These are phyloP conservation scores for Chernovozyma aurita DNA, from an alignment of 1,139 yeast species.

Conservation along the genomic window DNA sequence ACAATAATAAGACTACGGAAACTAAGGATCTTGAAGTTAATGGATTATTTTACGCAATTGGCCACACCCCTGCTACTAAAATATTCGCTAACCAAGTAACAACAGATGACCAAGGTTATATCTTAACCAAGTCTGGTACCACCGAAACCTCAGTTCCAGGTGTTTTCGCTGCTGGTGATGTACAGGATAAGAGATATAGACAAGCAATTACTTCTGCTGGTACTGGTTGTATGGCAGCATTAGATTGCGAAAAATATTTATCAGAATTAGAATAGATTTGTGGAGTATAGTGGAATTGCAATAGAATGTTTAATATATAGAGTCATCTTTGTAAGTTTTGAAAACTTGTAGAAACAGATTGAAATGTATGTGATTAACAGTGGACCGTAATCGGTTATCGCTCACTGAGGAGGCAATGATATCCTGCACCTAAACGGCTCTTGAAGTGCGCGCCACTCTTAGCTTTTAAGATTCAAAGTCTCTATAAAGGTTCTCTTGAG, in stretches of 20 bases:
- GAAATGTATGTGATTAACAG: too few relatives aligned
- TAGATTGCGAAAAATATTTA: slow-evolving; percentile 84
- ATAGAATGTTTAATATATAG: too few relatives aligned
- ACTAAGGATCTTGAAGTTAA: slow-evolving; percentile 67
- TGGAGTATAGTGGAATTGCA: too few relatives aligned
- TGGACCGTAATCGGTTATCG: too few relatives aligned
- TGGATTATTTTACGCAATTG: slow-evolving; percentile 97
- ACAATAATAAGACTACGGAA: slow-evolving; percentile 71
- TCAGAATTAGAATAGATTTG: slow-evolving; percentile 52
- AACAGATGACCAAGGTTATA: slow-evolving; percentile 83
- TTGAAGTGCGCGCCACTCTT: too few relatives aligned
- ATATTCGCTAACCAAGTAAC: slow-evolving; percentile 72
- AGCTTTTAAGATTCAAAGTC: too few relatives aligned
- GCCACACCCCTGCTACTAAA: slow-evolving; percentile 92
- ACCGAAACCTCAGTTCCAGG: slow-evolving; percentile 85
- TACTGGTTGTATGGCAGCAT: slow-evolving; percentile 99
- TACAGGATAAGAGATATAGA: slow-evolving; percentile 93
- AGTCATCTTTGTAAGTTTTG: too few relatives aligned
- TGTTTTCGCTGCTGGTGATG: slow-evolving; percentile 98
- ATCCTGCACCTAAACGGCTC: too few relatives aligned
- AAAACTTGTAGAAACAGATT: too few relatives aligned
- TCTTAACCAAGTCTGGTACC: slow-evolving; percentile 84
- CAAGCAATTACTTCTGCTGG: slow-evolving; percentile 99
- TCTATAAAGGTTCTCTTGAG: too few relatives aligned
- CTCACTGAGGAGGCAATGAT: too few relatives aligned